Conservation (phyloP, 768 basidiomycete species). For the Pholiota conissans region DNA sequence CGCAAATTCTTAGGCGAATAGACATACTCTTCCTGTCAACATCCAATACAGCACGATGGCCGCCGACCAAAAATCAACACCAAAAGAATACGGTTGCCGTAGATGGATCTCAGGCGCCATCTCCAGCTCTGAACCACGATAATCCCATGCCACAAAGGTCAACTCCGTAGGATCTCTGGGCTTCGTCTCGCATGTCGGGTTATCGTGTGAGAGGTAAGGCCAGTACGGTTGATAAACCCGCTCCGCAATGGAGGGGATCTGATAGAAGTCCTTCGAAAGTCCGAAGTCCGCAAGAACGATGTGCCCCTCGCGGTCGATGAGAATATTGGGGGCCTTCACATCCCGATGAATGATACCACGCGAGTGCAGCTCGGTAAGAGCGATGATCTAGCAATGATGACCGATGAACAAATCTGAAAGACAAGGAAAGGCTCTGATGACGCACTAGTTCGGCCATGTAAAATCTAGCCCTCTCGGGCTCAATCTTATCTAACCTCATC, state of each 20-base stretch:
- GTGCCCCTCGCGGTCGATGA: conserved; percentile 30
- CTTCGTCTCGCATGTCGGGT: conserved; percentile 17
- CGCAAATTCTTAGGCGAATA: not conserved
- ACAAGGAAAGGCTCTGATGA: not conserved
- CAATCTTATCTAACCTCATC: conserved; percentile 23
- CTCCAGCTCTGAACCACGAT: conserved; percentile 30
- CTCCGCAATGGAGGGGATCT: conserved; percentile 24
- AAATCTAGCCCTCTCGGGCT: conserved; percentile 26
- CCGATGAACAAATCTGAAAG: not conserved
- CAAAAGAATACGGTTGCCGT: conserved; percentile 27
- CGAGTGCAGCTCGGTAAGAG: conserved; percentile 29
- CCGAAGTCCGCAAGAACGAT: conserved; percentile 33
- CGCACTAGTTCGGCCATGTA: conserved; percentile 37
- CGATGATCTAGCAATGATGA: conserved; percentile 33
- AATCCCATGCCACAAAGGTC: conserved; percentile 23
- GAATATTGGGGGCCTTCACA: conserved; percentile 33
- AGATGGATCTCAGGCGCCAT: conserved; percentile 33
- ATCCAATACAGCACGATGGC: conserved; percentile 75
- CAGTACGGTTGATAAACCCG: conserved; percentile 32
- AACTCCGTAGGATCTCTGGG: conserved; percentile 24
- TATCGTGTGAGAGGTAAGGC: conserved; percentile 26
- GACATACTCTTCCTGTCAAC: conserved; percentile 52
- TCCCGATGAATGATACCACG: conserved; percentile 34
- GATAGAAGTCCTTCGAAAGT: conserved; percentile 27
- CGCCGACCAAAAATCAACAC: conserved; percentile 74